Percentiles rank a stretch among this genome's conserved stretches.
Conservation (phyloP, 202 grass and related monocot species). For the Eragrostis tef region DNA sequence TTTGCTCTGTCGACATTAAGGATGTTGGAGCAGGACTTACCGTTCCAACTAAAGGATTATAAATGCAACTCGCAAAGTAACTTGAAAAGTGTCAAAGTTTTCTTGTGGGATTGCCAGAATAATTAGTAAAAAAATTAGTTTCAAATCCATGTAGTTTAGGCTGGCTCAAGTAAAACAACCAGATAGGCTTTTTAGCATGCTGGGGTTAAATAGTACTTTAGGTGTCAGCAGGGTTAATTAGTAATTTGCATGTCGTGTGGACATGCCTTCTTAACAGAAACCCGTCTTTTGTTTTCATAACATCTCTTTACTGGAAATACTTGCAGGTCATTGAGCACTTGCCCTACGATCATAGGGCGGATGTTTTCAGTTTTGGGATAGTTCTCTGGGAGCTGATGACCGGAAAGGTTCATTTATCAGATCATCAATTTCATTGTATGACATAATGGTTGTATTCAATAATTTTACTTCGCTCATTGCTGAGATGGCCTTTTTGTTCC, state of each 20-base stretch:
- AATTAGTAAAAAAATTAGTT: not conserved
- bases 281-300: conserved; percentile 6
- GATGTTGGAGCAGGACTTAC: not conserved
- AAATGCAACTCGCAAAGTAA: conserved; percentile 21
- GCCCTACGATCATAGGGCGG: conserved; percentile 73
- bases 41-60: conserved; percentile 6
- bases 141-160: not conserved
- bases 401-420: conserved; percentile 60
- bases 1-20: not conserved
- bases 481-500: conserved; percentile 10
- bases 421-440: not conserved
- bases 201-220: not conserved
- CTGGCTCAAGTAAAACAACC: not conserved
- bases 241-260: not conserved
- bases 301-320: conserved; percentile 20
- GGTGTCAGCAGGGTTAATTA: not conserved
- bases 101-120: conserved; percentile 27
- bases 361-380: conserved; percentile 90
- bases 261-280: not conserved
- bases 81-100: not conserved
- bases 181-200: conserved; percentile 17
- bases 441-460: not conserved
- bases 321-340: conserved; percentile 78
- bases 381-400: conserved; percentile 79
- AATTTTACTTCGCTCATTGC: conserved; percentile 4